Conservation (phyloP, 129 eudicot species). For the Arctium minus region DNA sequence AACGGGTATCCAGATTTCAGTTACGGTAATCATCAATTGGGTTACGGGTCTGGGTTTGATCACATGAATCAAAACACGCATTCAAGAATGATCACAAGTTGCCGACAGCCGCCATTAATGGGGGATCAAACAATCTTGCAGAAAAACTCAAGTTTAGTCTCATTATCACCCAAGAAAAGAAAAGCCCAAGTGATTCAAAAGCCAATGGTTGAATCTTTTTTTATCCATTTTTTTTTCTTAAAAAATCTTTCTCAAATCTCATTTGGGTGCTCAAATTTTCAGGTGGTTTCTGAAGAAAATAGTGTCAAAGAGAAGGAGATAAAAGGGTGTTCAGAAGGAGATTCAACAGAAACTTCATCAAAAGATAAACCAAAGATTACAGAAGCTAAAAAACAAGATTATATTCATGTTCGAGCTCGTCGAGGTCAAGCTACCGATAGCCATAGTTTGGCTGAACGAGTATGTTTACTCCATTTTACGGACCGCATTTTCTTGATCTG, state of each 20-base stretch:
- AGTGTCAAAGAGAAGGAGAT: slow-evolving; percentile 38
- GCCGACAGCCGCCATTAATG: slow-evolving; percentile 9
- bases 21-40: too few species aligned
- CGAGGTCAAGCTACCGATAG: slow-evolving; percentile 99
- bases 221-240: neutral
- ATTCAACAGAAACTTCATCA: slow-evolving; percentile 39
- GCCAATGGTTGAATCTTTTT: slow-evolving; percentile 48
- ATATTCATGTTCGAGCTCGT: slow-evolving; percentile 94
- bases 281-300: slow-evolving; percentile 42
- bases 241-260: neutral
- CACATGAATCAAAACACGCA: neutral
- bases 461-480: slow-evolving; percentile 14
- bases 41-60: slow-evolving; percentile 1
- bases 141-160: slow-evolving; percentile 5
- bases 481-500: neutral
- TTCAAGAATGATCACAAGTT: neutral
- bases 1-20: slow-evolving; percentile 29
- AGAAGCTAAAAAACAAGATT: slow-evolving; percentile 68
- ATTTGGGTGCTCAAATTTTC: slow-evolving; percentile 4
- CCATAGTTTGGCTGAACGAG: slow-evolving; percentile 99
- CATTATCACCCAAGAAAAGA: slow-evolving; percentile 59
- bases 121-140: slow-evolving; percentile 17
- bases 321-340: slow-evolving; percentile 51
- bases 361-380: slow-evolving; percentile 44
- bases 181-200: slow-evolving; percentile 47